Evolutionary conservation across 495 filamentous ascomycete species (phyloP).

Genomic region (Eremomyces bilateralis): DNA sequence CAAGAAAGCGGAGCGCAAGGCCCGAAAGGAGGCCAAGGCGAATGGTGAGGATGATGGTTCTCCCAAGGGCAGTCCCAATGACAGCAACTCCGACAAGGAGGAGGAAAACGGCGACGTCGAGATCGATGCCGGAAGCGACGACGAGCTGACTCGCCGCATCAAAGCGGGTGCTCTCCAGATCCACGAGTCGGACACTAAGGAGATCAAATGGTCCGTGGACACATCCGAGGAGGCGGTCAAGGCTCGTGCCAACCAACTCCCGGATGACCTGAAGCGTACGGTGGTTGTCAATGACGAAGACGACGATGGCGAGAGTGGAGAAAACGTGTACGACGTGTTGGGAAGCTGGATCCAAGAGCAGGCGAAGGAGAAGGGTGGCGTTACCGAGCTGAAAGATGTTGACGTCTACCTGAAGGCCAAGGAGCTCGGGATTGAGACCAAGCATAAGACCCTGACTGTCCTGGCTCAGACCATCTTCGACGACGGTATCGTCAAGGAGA

Average conservation of each 20-base stretch:
- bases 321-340: constrained; percentile 70
- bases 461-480: constrained; percentile 88
- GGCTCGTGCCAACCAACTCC: constrained; percentile 76
- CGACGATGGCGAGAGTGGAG: constrained; percentile 59
- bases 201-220: constrained; percentile 87
- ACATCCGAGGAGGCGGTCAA: constrained; percentile 86
- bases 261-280: constrained; percentile 74
- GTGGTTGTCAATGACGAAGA: constrained; percentile 69
- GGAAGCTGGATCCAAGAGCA: constrained; percentile 77
- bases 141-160: constrained; percentile 78
- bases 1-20: constrained; percentile 61
- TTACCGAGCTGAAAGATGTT: constrained; percentile 58
- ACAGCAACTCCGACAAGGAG: constrained; percentile 58
- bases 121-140: constrained; percentile 66
- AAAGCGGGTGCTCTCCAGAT: constrained; percentile 62
- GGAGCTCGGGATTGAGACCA: constrained; percentile 82
- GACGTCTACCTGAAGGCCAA: constrained; percentile 91
- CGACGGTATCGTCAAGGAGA: constrained; percentile 69
- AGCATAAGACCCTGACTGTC: constrained; percentile 83
- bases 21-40: constrained; percentile 31
- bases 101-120: constrained; percentile 50
- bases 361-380: constrained; percentile 45
- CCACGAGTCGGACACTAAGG: constrained; percentile 40
- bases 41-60: constrained; percentile 43
- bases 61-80: constrained; percentile 39